Base-by-base conservation (phyloP, 2,329 filamentous ascomycete genomes). In the Onygenales sp. region DNA sequence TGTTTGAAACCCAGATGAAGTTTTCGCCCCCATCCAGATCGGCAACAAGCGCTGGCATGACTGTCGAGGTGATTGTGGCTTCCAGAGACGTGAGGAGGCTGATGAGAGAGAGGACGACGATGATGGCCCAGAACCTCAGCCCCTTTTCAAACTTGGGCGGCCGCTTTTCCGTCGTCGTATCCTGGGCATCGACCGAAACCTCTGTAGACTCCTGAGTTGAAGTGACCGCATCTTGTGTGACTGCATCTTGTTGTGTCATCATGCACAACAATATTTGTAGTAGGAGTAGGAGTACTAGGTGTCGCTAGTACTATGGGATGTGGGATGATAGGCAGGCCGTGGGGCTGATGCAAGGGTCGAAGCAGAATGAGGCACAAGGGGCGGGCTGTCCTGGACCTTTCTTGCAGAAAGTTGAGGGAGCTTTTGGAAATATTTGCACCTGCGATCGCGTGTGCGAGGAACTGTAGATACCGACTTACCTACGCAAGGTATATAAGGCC, bases 121-220 rank as follows among this genome's bases (percentile, higher is more conserved):
- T 54, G 21, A 69, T 63, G 4, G 59, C 55, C 64, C 63, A 68
- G 59, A 68, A 68, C 8, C 55, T 42, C 41, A 9, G 21, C 5
- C 43, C 50, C 42, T 41, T 46, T 21, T 39, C 27, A 7, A 33
- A 41, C 38, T 41, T 41, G 11, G 38, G 38, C 6, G 38, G 38
- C 3, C 38, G 3, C 38, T 41, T 41, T 11, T 17, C 17, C 17
- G 17, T 17, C 17, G 17, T 17, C 17, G 17, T 17, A 17, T 17
- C 17, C 17, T 17, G 17, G 17, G 38, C 38, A 41, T 41, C 38
- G 38, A 41, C 38, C 38, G 38, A 41, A 41, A 14, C 38, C 14
- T 41, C 14, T 41, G 11, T 41, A 41, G 38, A 11, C 38, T 41
- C 38, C 38, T 11, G 14, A 41, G 38, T 41, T 14, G 38, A 41